phyloP scores from a whole-genome alignment of 2,329 filamentous ascomycete genomes.

The Blastomyces silverae region DNA sequence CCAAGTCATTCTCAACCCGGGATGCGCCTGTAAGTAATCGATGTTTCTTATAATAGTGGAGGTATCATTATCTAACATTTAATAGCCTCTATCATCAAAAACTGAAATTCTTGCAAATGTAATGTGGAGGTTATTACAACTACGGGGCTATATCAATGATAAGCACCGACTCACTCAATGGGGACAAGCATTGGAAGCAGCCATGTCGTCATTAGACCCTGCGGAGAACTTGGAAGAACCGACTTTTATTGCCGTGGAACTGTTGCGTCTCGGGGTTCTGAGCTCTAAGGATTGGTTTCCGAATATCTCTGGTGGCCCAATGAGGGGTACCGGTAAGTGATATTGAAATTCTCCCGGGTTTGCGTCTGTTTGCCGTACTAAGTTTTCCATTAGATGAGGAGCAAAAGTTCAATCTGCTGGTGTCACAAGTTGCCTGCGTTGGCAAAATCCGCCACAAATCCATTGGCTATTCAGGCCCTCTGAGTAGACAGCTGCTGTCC shows the following conservation, averaged over 20 bases:
- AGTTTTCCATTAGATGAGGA: slow-evolving; percentile 57
- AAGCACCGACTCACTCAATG: slow-evolving; percentile 74
- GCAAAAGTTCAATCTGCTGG: slow-evolving; percentile 67
- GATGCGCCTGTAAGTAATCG: slow-evolving; percentile 36
- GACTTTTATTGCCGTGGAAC: slow-evolving; percentile 74
- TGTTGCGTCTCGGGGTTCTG: slow-evolving; percentile 71
- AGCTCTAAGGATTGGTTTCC: slow-evolving; percentile 61
- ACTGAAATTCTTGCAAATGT: slow-evolving; percentile 68
- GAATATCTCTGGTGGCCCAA: slow-evolving; percentile 52
- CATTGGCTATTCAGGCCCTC: slow-evolving; percentile 87
- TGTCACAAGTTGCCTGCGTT: slow-evolving; percentile 79
- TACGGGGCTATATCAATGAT: slow-evolving; percentile 75
- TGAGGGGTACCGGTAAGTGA: slow-evolving; percentile 48
- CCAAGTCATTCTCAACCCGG: slow-evolving; percentile 59
- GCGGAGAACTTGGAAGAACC: slow-evolving; percentile 62
- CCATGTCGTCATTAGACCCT: slow-evolving; percentile 57
- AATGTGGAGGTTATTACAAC: slow-evolving; percentile 81
- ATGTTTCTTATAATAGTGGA: not conserved
- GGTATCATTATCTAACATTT: slow-evolving; percentile 20
- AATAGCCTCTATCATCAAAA: slow-evolving; percentile 51
- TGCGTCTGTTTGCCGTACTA: slow-evolving; percentile 13
- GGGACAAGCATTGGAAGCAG: slow-evolving; percentile 70
- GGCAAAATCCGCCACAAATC: slow-evolving; percentile 73
- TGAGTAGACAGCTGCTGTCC: slow-evolving; percentile 80
- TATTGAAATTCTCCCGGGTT: not conserved